Percentiles rank a stretch among this genome's conserved stretches.
Conservation (phyloP, 23 red algal genomes). For the Chondrus crispus region DNA sequence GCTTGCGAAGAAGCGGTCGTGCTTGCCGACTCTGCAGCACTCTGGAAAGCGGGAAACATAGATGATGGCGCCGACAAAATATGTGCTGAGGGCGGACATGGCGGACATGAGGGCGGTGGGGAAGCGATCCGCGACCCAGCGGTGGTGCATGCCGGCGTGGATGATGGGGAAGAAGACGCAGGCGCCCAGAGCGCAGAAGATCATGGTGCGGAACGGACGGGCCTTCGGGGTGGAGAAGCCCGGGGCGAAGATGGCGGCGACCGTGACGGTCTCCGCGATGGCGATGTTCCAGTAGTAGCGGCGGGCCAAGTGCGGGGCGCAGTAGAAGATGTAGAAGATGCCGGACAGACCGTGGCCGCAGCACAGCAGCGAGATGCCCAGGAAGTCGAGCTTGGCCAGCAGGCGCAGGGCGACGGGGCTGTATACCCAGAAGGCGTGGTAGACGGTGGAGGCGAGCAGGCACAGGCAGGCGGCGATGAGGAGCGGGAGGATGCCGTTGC, state of each 20-base stretch:
- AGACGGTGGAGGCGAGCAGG: slow-evolving; percentile 60
- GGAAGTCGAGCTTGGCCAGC: slow-evolving; percentile 65
- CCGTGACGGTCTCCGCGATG: neutral
- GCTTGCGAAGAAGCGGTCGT: slow-evolving; percentile 67
- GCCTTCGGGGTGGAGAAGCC: slow-evolving; percentile 28
- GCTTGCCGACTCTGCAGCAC: slow-evolving; percentile 62
- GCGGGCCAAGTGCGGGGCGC: slow-evolving; percentile 16
- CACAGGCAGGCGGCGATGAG: slow-evolving; percentile 57
- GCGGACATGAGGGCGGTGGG: slow-evolving; percentile 13
- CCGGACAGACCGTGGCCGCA: slow-evolving; percentile 57
- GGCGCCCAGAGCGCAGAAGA: slow-evolving; percentile 50
- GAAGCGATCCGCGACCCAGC: slow-evolving; percentile 9
- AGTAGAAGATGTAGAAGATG: slow-evolving; percentile 68
- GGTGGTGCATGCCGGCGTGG: slow-evolving; percentile 40
- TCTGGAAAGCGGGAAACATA: slow-evolving; percentile 72
- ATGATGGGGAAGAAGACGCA: slow-evolving; percentile 35
- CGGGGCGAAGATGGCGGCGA: slow-evolving; percentile 58
- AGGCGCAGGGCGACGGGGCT: slow-evolving; percentile 15
- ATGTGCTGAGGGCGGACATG: neutral
- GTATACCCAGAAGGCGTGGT: slow-evolving; percentile 57
- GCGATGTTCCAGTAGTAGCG: slow-evolving; percentile 31
- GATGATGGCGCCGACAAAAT: slow-evolving; percentile 62
- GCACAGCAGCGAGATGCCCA: slow-evolving; percentile 69
- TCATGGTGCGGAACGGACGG: slow-evolving; percentile 45
- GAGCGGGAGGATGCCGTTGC: slow-evolving; percentile 22